Evolutionary conservation across 352 stramenopile genomes (phyloP), one percentile per base, ranked within the genome.

Genomic region (Plasmopara muralis): DNA sequence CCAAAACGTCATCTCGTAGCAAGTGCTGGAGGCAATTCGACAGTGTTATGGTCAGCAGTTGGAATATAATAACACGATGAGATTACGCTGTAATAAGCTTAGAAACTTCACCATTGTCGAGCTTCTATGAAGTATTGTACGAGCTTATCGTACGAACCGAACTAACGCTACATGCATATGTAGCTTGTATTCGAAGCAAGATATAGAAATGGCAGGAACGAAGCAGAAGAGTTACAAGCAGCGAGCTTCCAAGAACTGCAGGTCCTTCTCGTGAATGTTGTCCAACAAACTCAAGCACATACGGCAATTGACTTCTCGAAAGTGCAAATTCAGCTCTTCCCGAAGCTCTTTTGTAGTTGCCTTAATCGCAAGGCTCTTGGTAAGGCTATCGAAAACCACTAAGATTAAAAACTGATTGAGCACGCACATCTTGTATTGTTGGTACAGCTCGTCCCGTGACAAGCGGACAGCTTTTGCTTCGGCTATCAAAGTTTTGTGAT

Each of bases 361-460:
- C 54, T 85, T 88, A 12, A 64, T 62, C n/a, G 75, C 79, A 40
- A 92, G 72, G 31, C 79, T 77, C 55, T 89, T 89, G 67, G 71
- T 92, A 41, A 89, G 68, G 38, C 57, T 72, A 61, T 92, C 79
- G 64, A 82, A 89, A 29, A 88, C 78, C 18, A 83, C 82, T 42
- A 92, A 72, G 50, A 89, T 92, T 29, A 87, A 45, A 42, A 92
- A 89, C 55, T 92, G 82, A 53, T 92, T 92, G 10, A 92, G 61
- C 39, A 86, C 66, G 47, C 77, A 89, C 15, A 78, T 9, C 14
- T 70, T 74, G 50, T 92, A 92, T 35, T 80, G 63, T 14, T 20
- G 57, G 56, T 50, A 61, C 57, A 83, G 71, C 20, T 86, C 69
- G 0, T 72, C 62, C 9, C 80, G 47, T 6, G 65, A 57, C 18